Conservation (phyloP, 2,329 filamentous ascomycete species). For the Diplodia corticola region DNA sequence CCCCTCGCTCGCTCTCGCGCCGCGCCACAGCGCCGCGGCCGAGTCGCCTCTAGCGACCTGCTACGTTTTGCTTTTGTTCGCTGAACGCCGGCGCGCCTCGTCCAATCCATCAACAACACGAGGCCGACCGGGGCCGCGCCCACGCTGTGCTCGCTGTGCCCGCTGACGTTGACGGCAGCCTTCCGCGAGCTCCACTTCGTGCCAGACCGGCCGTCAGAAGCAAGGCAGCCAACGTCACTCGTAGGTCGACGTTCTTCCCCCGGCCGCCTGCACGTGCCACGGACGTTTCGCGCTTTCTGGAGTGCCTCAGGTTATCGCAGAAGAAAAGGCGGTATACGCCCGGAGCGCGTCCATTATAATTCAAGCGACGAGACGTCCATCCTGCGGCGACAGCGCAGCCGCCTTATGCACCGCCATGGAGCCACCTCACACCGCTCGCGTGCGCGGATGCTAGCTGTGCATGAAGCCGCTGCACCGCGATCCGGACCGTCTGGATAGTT, state of each 20-base stretch:
- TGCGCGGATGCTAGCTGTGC: slow-evolving; percentile 8
- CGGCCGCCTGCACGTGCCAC: slow-evolving; percentile 12
- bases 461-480: slow-evolving; percentile 18
- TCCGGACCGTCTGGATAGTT: slow-evolving; percentile 16
- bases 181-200: slow-evolving; percentile 15
- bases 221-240: slow-evolving; percentile 20
- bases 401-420: slow-evolving; percentile 15
- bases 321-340: slow-evolving; percentile 18
- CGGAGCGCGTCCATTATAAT: slow-evolving; percentile 2
- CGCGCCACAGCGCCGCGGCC: slow-evolving; percentile 13
- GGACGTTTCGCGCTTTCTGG: slow-evolving; percentile 20
- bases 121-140: slow-evolving; percentile 16
- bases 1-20: slow-evolving; percentile 7
- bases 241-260: background rate
- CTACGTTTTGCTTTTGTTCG: slow-evolving; percentile 19
- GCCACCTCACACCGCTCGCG: slow-evolving; percentile 22
- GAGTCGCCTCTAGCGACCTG: slow-evolving; percentile 14
- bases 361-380: slow-evolving; percentile 1
- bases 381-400: slow-evolving; percentile 18
- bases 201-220: slow-evolving; percentile 7
- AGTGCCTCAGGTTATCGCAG: slow-evolving; percentile 13
- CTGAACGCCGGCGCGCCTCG: slow-evolving; percentile 18
- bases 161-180: slow-evolving; percentile 8
- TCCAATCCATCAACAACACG: slow-evolving; percentile 23
- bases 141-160: slow-evolving; percentile 15